Evolutionary conservation across 2,329 filamentous ascomycete species (phyloP).

Genomic region (Allantophomopsis lycopodina): DNA sequence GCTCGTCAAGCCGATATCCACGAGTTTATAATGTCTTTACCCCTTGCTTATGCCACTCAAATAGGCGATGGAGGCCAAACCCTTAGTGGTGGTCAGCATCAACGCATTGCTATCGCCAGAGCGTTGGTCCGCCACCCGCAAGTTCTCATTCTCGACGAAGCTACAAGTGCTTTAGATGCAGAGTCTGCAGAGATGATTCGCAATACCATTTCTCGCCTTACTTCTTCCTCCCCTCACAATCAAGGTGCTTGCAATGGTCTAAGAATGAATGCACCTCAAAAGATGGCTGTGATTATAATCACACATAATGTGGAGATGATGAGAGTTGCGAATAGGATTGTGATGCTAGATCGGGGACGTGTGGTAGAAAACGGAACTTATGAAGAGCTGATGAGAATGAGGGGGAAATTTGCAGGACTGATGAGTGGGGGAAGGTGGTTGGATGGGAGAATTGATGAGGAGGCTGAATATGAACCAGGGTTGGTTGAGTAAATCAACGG

Average conservation of each 20-base stretch:
- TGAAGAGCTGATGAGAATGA: constrained; percentile 31
- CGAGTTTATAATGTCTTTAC: constrained; percentile 62
- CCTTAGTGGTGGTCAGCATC: constrained; percentile 71
- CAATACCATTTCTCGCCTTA: constrained; percentile 41
- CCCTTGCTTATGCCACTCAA: constrained; percentile 55
- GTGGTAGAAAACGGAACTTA: constrained; percentile 58
- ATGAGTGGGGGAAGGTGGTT: constrained; percentile 1
- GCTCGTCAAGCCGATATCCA: constrained; percentile 53
- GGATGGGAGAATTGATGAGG: too few relatives aligned
- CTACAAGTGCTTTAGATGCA: constrained; percentile 67
- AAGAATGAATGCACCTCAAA: constrained; percentile 4
- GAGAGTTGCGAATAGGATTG: constrained; percentile 57
- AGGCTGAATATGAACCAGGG: too few relatives aligned
- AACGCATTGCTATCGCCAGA: constrained; percentile 68
- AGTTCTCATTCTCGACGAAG: constrained; percentile 74
- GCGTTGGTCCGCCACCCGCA: constrained; percentile 59
- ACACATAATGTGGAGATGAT: constrained; percentile 84
- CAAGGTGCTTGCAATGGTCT: constrained; percentile 5
- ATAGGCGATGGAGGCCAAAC: constrained; percentile 65
- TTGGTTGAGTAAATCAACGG: too few relatives aligned
- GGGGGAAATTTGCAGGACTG: constrained; percentile 10
- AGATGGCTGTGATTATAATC: constrained; percentile 63
- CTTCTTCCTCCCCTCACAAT: constrained; percentile 15
- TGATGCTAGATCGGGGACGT: constrained; percentile 56
- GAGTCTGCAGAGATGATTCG: constrained; percentile 52